These are phyloP conservation scores for Tetrahymena malaccensis DNA, from an alignment of 73 alveolate genomes.

Conservation along the genomic window DNA sequence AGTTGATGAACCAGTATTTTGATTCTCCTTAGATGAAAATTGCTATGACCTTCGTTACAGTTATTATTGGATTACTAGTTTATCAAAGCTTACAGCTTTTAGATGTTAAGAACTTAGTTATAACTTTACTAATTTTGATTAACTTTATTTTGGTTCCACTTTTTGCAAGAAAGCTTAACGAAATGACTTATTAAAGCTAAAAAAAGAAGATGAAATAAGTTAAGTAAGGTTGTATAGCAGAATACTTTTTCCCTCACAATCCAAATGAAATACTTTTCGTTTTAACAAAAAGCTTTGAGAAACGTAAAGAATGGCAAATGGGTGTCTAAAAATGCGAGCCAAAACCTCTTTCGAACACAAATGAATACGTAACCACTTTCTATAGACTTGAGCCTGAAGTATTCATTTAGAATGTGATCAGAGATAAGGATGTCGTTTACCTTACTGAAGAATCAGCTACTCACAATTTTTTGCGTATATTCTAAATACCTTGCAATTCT, in stretches of 20 bases:
- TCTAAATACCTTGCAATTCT: neutral
- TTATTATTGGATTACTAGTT: neutral
- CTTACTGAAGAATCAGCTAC: neutral
- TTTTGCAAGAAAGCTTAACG: neutral
- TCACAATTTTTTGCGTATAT: neutral
- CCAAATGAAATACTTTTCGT: neutral
- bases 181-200: neutral
- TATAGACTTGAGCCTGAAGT: neutral
- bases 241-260: neutral
- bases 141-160: neutral
- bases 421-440: neutral
- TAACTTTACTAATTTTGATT: neutral
- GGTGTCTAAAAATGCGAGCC: neutral
- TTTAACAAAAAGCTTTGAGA: neutral
- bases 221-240: neutral
- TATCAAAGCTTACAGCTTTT: neutral
- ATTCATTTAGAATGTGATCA: neutral
- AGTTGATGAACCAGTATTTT: neutral
- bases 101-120: neutral
- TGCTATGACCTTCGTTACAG: neutral
- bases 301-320: neutral
- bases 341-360: neutral
- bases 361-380: neutral
- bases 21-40: neutral
- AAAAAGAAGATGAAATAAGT: neutral